Base-by-base conservation (phyloP, 2,329 filamentous ascomycete genomes). In the Cladosporium velox region DNA sequence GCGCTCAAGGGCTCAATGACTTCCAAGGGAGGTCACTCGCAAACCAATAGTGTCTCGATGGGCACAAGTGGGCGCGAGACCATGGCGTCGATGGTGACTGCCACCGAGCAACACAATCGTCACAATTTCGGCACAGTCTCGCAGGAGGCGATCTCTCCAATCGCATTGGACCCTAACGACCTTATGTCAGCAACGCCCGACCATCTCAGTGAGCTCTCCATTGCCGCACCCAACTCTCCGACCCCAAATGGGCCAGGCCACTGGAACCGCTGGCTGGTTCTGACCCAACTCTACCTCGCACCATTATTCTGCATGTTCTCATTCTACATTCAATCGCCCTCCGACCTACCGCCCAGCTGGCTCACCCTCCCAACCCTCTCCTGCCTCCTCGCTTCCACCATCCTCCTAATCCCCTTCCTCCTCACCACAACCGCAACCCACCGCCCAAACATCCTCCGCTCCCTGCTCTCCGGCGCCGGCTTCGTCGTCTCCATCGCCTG, bases 251-350 rank as follows among this genome's bases (percentile, higher is more conserved):
- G 60, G 2, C 59, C 61, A 8, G 70, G 74, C 51, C 67, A 88
- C 34, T 98, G 95, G 93, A 96, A 93, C 73, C 87, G 93, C 62
- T 99, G 95, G 94, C 86, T 99, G 3, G 86, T 96, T 14, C 87
- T 89, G 14, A 78, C 95, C 11, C 96, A 99, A 73, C 84, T 95
- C 59, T 93, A 97, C 75, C 91, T 90, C 0, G 92, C 93, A 0
- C 95, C 95, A 0, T 78, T 95, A 26, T 97, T 98, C 77, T 87
- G 93, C 54, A 86, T 91, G 1, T 76, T 92, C 21, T 87, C 97
- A 34, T 77, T 92, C 24, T 77, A 73, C 63, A 67, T 47, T 82
- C 76, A 78, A 67, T 74, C 75, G 10, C 70, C 57, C 77, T 85
- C 57, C 82, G 85, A n/a, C 77, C 82, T 34, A 81, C 86, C 1